phyloP scores from a whole-genome alignment of 331 rosid species.

The Pyracantha coccinea region DNA sequence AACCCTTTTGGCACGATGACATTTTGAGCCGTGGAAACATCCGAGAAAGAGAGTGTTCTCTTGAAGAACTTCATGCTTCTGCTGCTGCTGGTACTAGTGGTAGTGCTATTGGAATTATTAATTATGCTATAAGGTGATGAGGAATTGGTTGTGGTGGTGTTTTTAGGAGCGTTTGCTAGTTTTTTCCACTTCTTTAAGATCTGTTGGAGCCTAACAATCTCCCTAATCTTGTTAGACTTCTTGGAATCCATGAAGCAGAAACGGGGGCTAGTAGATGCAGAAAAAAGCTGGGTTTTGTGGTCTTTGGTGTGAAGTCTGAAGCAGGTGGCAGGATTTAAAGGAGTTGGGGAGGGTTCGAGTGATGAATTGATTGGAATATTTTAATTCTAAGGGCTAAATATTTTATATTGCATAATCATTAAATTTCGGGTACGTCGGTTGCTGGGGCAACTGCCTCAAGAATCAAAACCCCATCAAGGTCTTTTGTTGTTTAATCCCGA shows the following conservation, averaged over 20 bases:
- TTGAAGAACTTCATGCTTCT: conserved; percentile 67
- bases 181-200: conserved; percentile 96
- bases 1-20: conserved; percentile 75
- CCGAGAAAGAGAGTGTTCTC: conserved; percentile 65
- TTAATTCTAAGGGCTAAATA: background rate
- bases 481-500: conserved; percentile 9
- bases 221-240: conserved; percentile 86
- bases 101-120: background rate
- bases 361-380: background rate
- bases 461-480: conserved; percentile 4
- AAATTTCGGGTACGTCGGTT: conserved; percentile 15
- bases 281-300: background rate
- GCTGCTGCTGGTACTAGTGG: conserved; percentile 1
- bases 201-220: conserved; percentile 89
- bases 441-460: conserved; percentile 18
- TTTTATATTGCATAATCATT: conserved; percentile 6
- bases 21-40: conserved; percentile 16
- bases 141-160: background rate
- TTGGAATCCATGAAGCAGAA: conserved; percentile 53
- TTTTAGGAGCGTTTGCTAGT: conserved; percentile 63
- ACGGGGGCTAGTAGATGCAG: background rate
- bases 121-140: background rate
- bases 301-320: background rate
- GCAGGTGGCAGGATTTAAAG: conserved; percentile 25
- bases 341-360: conserved; percentile 2